These are phyloP conservation scores for Amanita phalloides DNA, from an alignment of 768 basidiomycete genomes.

Conservation along the genomic window DNA sequence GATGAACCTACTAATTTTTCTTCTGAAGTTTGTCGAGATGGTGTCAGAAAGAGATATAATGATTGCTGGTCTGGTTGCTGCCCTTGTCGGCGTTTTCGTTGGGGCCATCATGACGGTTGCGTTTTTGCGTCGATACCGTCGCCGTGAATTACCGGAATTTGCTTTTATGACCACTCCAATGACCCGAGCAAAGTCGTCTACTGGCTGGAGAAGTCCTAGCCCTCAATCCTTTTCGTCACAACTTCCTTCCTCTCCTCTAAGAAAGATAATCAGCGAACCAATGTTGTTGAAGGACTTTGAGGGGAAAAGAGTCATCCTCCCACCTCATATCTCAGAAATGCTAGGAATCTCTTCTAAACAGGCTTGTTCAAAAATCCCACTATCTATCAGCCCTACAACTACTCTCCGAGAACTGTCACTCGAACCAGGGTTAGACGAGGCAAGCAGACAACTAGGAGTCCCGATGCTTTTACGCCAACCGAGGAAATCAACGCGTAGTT, in stretches of 20 bases:
- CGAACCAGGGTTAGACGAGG: neutral
- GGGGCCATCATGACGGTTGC: neutral
- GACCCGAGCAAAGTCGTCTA: neutral
- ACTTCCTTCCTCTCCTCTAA: neutral
- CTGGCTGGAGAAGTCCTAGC: neutral
- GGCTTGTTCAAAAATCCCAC: neutral
- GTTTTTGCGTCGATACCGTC: neutral
- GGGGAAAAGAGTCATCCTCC: neutral
- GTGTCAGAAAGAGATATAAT: neutral
- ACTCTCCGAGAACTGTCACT: neutral
- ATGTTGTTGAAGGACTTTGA: neutral
- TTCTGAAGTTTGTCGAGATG: neutral
- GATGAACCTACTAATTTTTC: neutral
- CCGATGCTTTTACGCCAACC: conserved; percentile 6
- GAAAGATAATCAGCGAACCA: neutral
- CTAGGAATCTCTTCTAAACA: neutral
- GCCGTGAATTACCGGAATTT: neutral
- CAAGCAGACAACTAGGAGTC: neutral
- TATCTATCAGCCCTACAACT: neutral
- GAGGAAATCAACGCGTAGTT: neutral
- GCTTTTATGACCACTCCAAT: neutral
- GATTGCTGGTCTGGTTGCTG: neutral
- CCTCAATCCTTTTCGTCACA: neutral
- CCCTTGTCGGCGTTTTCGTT: neutral
- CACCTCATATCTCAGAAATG: conserved; percentile 1